Percentiles rank a stretch among this genome's conserved stretches.
phyloP scores from a whole-genome alignment of 2,329 filamentous ascomycete genomes.

The Lecanoromycetidae sp. region DNA sequence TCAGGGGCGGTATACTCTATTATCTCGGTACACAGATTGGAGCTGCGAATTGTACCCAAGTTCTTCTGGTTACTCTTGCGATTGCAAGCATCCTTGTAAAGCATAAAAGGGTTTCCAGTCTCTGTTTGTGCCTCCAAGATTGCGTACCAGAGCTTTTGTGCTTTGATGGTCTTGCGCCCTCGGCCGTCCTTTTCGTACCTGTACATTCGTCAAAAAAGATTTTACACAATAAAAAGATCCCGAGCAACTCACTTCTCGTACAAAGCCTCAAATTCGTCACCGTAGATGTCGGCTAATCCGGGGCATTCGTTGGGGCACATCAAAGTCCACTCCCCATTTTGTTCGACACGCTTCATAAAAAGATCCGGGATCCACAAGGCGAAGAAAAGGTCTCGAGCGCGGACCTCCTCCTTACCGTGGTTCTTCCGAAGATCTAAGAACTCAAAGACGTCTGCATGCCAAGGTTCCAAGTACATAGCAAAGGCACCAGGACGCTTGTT shows the following conservation, averaged over 20 bases:
- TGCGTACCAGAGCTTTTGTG: slow-evolving; percentile 98
- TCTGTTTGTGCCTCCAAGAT: slow-evolving; percentile 97
- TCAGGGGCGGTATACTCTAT: slow-evolving; percentile 94
- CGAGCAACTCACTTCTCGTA: slow-evolving; percentile 51
- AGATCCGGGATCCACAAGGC: slow-evolving; percentile 97
- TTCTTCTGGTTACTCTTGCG: slow-evolving; percentile 99
- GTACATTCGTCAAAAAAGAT: no score
- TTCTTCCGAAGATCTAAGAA: slow-evolving; percentile 98
- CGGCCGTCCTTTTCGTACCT: slow-evolving; percentile 80
- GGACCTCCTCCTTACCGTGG: slow-evolving; percentile 96
- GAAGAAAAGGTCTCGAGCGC: slow-evolving; percentile 93
- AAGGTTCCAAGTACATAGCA: slow-evolving; percentile 96
- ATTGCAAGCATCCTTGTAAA: slow-evolving; percentile 98
- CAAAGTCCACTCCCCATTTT: slow-evolving; percentile 91
- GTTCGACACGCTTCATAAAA: slow-evolving; percentile 99
- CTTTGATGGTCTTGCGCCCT: slow-evolving; percentile 83
- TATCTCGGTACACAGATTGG: slow-evolving; percentile 97
- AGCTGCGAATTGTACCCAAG: slow-evolving; percentile 93
- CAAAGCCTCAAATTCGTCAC: slow-evolving; percentile 89
- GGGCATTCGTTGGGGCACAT: slow-evolving; percentile 98
- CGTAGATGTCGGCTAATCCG: slow-evolving; percentile 89
- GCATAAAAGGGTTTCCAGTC: slow-evolving; percentile 98
- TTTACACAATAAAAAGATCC: no score
- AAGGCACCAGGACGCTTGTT: slow-evolving; percentile 99
- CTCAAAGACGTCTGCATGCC: slow-evolving; percentile 95